phyloP scores from a whole-genome alignment of 306 rosid species.

The Phaseolus lunatus region DNA sequence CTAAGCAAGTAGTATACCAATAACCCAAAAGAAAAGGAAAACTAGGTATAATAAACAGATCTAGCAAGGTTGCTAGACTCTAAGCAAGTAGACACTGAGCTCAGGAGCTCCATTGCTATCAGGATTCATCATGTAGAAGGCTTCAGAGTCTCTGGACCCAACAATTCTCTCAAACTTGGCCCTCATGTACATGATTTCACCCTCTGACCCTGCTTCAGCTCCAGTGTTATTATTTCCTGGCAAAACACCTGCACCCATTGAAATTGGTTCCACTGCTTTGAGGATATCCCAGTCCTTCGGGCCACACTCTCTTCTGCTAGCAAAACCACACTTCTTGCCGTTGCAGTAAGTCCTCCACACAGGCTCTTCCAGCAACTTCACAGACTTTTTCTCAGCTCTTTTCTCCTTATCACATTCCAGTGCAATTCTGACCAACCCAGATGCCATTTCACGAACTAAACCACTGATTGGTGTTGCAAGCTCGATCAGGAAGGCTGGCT shows the following conservation, averaged over 20 bases:
- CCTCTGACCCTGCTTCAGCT: slow-evolving; percentile 57
- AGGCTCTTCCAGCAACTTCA: slow-evolving; percentile 76
- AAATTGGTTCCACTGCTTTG: slow-evolving; percentile 88
- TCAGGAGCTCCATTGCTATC: slow-evolving; percentile 96
- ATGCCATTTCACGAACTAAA: slow-evolving; percentile 91
- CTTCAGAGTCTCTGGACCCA: slow-evolving; percentile 93
- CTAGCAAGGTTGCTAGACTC: slow-evolving; percentile 63
- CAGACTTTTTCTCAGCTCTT: slow-evolving; percentile 50
- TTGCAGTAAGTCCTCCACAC: slow-evolving; percentile 95
- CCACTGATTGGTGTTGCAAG: slow-evolving; percentile 91
- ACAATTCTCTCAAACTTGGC: slow-evolving; percentile 95
- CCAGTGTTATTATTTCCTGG: slow-evolving; percentile 52
- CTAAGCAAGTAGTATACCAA: slow-evolving; percentile 52
- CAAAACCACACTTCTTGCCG: slow-evolving; percentile 91
- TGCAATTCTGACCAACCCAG: slow-evolving; percentile 92
- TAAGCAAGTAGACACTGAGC: slow-evolving; percentile 89
- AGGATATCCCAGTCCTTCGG: slow-evolving; percentile 77
- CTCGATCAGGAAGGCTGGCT: slow-evolving; percentile 85
- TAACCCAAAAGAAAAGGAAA: slow-evolving; percentile 37
- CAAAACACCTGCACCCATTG: slow-evolving; percentile 94
- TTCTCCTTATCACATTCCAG: slow-evolving; percentile 78
- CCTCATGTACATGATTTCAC: slow-evolving; percentile 89
- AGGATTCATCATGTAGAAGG: slow-evolving; percentile 96
- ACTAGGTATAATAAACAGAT: slow-evolving; percentile 35
- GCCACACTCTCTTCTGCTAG: slow-evolving; percentile 83